A percentile compares a stretch with the other conserved stretches of the same genome.
Evolutionary conservation across 345 rosid genomes (phyloP).

Genomic region (Pugionium dolabratum): DNA sequence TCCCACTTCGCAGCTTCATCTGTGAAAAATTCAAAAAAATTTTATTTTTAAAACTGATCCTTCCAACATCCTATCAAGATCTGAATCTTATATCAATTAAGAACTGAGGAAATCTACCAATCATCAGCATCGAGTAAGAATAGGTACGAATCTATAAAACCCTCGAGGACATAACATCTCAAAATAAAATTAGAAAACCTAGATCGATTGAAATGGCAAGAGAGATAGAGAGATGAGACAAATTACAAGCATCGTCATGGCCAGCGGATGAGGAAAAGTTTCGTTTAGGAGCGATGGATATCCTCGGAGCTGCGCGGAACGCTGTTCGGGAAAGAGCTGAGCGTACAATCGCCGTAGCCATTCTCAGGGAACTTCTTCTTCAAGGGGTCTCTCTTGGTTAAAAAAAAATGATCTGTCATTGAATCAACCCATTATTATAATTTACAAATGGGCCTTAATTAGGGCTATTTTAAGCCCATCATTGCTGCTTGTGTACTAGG

Average conservation of each 20-base stretch:
- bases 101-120: background rate
- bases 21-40: slow-evolving; percentile 19
- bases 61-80: background rate
- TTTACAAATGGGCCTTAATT: no score
- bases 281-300: slow-evolving; percentile 59
- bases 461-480: no score
- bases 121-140: background rate
- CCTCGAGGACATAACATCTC: background rate
- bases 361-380: slow-evolving; percentile 26
- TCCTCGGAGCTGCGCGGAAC: slow-evolving; percentile 53
- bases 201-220: slow-evolving; percentile 20
- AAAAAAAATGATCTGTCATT: no score
- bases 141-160: slow-evolving; percentile 5
- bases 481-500: no score
- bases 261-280: slow-evolving; percentile 68
- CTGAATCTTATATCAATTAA: slow-evolving; percentile 10
- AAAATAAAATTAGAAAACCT: background rate
- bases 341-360: slow-evolving; percentile 80
- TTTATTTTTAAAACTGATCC: background rate
- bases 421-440: no score
- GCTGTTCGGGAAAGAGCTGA: slow-evolving; percentile 64
- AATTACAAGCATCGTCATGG: slow-evolving; percentile 75
- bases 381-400: background rate
- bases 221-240: slow-evolving; percentile 16
- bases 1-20: slow-evolving; percentile 92